These are phyloP conservation scores for Iris pallida DNA, from an alignment of 116 monocot species.

Conservation along the genomic window DNA sequence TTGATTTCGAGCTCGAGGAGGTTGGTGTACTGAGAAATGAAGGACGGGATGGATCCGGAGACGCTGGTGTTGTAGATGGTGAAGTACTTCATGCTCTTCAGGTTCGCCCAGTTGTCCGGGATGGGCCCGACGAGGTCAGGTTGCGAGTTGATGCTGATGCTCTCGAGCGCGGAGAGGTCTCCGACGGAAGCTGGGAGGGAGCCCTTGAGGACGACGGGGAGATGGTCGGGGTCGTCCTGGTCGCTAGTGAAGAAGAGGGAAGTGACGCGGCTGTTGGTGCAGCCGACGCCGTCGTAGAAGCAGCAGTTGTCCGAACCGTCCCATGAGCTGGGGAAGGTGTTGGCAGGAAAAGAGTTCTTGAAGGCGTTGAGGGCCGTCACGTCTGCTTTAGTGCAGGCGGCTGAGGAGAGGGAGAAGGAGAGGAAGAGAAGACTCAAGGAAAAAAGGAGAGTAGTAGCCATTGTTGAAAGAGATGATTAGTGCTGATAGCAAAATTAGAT, in stretches of 20 bases:
- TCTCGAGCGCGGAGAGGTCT: not conserved
- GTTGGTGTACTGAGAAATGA: not conserved
- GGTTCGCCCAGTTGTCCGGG: not conserved
- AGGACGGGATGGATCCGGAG: slow-evolving; percentile 3
- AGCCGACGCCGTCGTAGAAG: not conserved
- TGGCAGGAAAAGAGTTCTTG: not conserved
- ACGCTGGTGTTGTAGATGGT: not conserved
- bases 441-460: not conserved
- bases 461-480: not conserved
- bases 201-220: not conserved
- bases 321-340: not conserved
- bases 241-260: not conserved
- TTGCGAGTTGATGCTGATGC: not conserved
- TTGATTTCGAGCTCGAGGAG: not conserved
- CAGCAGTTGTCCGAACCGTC: not conserved
- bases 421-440: not conserved
- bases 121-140: not conserved
- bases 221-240: not conserved
- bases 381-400: not conserved
- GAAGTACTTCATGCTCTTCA: not conserved
- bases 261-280: not conserved
- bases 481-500: too few relatives aligned
- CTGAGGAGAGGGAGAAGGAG: not conserved
- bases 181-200: not conserved
- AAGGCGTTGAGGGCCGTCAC: not conserved